Conservation (phyloP, 2,329 filamentous ascomycete genomes). For the Madurella mycetomatis region DNA sequence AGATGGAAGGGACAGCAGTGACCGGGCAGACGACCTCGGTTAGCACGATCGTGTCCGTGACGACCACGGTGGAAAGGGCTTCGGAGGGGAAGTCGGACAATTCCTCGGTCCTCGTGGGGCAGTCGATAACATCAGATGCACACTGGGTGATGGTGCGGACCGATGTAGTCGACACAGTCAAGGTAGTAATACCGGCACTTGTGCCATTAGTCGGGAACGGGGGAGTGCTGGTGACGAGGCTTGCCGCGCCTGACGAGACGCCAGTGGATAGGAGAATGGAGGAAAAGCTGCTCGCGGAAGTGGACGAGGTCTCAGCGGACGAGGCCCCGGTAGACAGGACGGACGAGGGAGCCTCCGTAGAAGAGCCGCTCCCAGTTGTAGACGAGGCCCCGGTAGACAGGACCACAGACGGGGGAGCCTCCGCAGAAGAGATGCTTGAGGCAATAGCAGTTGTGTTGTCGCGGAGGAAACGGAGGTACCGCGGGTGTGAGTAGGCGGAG, state of each 20-base stretch:
- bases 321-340: no score
- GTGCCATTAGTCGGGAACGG: conserved; percentile 19
- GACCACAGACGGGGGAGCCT: neutral
- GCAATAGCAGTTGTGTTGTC: conserved; percentile 23
- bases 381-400: no score
- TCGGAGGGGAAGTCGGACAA: conserved; percentile 29
- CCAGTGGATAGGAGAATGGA: conserved; percentile 9
- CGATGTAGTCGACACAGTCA: conserved; percentile 36
- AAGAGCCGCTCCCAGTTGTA: neutral
- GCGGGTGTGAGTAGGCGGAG: conserved; percentile 40
- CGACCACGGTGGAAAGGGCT: conserved; percentile 31
- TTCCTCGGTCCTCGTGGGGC: conserved; percentile 33
- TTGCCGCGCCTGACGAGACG: conserved; percentile 5
- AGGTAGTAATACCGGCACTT: conserved; percentile 32
- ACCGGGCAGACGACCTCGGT: conserved; percentile 41
- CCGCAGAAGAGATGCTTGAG: conserved; percentile 1
- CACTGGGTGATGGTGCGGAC: conserved; percentile 36
- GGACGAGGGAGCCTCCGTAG: conserved; percentile 2
- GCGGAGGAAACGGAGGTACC: conserved; percentile 31
- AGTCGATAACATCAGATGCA: conserved; percentile 37
- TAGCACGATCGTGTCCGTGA: conserved; percentile 38
- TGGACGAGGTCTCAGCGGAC: neutral
- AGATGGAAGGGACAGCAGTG: conserved; percentile 35
- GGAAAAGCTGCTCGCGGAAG: neutral
- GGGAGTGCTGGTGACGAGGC: conserved; percentile 13